phyloP scores from a whole-genome alignment of 1,284 basidiomycete genomes.

The Sporisorium reilianum region DNA sequence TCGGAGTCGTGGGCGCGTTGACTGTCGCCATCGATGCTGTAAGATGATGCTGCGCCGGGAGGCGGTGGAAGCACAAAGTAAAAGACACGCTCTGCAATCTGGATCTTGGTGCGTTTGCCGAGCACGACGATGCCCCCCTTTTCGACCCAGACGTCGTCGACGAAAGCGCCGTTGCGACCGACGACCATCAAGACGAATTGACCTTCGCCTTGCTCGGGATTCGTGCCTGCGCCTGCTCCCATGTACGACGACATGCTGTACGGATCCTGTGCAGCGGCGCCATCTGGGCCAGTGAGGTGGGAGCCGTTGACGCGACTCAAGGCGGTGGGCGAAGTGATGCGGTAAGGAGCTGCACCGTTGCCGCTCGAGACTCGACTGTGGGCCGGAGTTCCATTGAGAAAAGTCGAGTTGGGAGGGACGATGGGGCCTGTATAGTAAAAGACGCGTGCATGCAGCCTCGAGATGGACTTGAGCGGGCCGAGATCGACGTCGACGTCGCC shows the following conservation, averaged over 20 bases:
- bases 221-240: conserved; percentile 21
- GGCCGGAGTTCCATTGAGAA: conserved; percentile 34
- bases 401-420: conserved; percentile 30
- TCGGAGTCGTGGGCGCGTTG: conserved; percentile 40
- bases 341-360: conserved; percentile 32
- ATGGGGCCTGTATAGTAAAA: conserved; percentile 72
- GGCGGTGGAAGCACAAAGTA: conserved; percentile 86
- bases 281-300: conserved; percentile 20
- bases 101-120: conserved; percentile 84
- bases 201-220: conserved; percentile 73
- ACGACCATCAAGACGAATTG: conserved; percentile 88
- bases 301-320: conserved; percentile 46
- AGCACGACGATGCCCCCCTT: conserved; percentile 82
- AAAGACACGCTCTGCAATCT: conserved; percentile 97
- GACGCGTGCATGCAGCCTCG: conserved; percentile 93
- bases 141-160: conserved; percentile 93
- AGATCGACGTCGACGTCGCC: conserved; percentile 85
- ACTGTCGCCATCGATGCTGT: conserved; percentile 30
- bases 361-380: conserved; percentile 35
- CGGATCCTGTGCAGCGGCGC: conserved; percentile 26
- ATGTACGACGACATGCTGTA: conserved; percentile 24
- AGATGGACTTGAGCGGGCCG: conserved; percentile 95
- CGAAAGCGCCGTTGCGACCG: conserved; percentile 96
- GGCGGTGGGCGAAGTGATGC: conserved; percentile 44
- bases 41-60: conserved; percentile 25